A percentile compares a stretch with the other conserved stretches of the same genome.
phyloP scores from a whole-genome alignment of 192 early-diverging fungal genomes.

The Entomortierella beljakovae region DNA sequence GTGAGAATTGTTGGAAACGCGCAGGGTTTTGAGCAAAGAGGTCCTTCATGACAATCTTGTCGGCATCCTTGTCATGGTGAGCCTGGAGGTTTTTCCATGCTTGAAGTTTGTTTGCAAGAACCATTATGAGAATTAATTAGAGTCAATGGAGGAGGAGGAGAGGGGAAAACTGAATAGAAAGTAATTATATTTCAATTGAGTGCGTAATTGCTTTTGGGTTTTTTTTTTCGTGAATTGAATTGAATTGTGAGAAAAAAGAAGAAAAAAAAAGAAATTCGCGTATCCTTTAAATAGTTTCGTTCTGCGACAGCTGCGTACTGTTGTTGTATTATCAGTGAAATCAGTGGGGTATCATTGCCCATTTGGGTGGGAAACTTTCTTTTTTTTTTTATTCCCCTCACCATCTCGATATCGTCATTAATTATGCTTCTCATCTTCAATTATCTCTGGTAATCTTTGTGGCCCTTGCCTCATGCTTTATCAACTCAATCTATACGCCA shows the following conservation, averaged over 20 bases:
- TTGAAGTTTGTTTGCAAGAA: slow-evolving; percentile 77
- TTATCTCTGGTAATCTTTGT: no score
- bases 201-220: no score
- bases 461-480: no score
- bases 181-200: no score
- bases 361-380: background rate
- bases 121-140: slow-evolving; percentile 58
- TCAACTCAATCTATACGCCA: no score
- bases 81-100: slow-evolving; percentile 92
- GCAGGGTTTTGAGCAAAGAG: slow-evolving; percentile 80
- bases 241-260: slow-evolving; percentile 10
- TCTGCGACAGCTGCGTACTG: background rate
- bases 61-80: slow-evolving; percentile 85
- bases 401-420: no score
- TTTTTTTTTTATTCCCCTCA: slow-evolving; percentile 9
- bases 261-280: slow-evolving; percentile 5
- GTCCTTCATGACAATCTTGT: slow-evolving; percentile 79
- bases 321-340: no score
- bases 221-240: no score
- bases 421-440: no score
- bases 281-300: background rate
- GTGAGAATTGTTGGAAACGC: slow-evolving; percentile 86
- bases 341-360: background rate
- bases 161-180: background rate
- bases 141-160: background rate